Base-by-base conservation (phyloP, 2,329 filamentous ascomycete species). In the Stemphylium lycopersici region DNA sequence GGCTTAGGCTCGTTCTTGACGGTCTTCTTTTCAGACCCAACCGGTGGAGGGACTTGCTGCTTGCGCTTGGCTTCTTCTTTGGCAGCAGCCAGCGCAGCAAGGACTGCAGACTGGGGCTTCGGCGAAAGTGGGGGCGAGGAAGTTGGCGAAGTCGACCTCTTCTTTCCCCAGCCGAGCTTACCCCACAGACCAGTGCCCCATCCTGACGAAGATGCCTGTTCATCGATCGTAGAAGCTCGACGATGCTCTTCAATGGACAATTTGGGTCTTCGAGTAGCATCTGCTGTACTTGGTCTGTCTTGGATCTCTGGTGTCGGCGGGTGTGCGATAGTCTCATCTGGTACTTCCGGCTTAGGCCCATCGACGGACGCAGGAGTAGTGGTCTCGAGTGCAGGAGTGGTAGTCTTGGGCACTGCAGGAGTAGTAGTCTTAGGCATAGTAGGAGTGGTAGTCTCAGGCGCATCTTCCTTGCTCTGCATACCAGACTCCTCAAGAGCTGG, bases 91-190 rank as follows among this genome's bases (percentile, higher is more conserved):
- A 55, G 32, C n/a, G 52, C 52, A 11, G 52, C 52, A 12, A 55
- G 52, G 20, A 55, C 52, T n/a, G 42, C 48, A 26, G 52, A 55
- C 12, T 52, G 47, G n/a, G 52, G 48, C 29, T 40, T 56, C 3
- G 53, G 53, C 13, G 49, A 56, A n/a, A 43, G 39, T 6, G 48
- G 49, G 15, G 45, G 38, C 8, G 56, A 59, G 6, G 63, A 54
- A 7, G 52, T 55, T 6, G 61, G 48, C 3, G 61, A 58, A 7
- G 55, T 46, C 7, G 58, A 20, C 49, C 63, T 68, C 60, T 69
- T 71, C 59, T 65, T 67, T 10, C 71, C 70, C 70, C 69, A 73
- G 2, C 71, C 69, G 43, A 73, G 61, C 1, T 68, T 67, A 38
- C 71, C 68, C 59, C 62, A 65, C 16, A 74, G 50, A 26, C 64